Evolutionary conservation across 2,329 filamentous ascomycete species (phyloP), one percentile per base, ranked within the genome.

Genomic region (Teratosphaeria nubilosa): DNA sequence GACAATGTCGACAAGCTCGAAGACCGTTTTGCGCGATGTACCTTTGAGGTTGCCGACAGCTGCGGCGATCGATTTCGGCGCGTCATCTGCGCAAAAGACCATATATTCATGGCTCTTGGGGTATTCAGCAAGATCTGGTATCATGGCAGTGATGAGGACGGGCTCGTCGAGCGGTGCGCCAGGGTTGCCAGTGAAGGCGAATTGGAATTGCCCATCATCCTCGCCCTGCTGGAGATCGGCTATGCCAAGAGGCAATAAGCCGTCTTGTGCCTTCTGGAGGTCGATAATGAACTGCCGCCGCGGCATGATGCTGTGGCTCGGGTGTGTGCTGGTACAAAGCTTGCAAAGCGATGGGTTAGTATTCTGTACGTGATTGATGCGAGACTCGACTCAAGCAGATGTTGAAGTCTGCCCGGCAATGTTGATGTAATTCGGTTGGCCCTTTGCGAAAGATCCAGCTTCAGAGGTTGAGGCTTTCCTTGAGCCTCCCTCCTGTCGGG

Each of bases 181-280:
- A 65, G 24, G 66, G 57, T 34, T 58, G 45, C 53, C 57, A 53
- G 56, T 60, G 64, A 80, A 88, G 4, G 72, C 76, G 69, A 92
- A 87, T 14, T 79, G 79, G 58, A 95, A 77, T 58, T 88, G 83
- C 55, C 87, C 88, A 70, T 92, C 87, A 32, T 87, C 86, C 5
- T 85, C 83, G 16, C 87, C 87, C 37, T 76, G 75, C 34, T 74
- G 73, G 25, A 95, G 74, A 34, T 77, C 68, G 53, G 73, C 73
- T 53, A 94, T 76, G 54, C 78, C 73, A 0, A 74, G 62, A 53
- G 83, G 74, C 2, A 65, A 65, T 22, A 72, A 67, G 48, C 68
- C 66, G 31, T 20, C 32, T 6, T 71, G 73, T 7, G 73, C 77
- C 51, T 74, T 72, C 30, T 69, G 75, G 66, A 78, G 74, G 68